Conservation (phyloP, 805 yeast genomes). For the Debaryomyces prosopidis region DNA sequence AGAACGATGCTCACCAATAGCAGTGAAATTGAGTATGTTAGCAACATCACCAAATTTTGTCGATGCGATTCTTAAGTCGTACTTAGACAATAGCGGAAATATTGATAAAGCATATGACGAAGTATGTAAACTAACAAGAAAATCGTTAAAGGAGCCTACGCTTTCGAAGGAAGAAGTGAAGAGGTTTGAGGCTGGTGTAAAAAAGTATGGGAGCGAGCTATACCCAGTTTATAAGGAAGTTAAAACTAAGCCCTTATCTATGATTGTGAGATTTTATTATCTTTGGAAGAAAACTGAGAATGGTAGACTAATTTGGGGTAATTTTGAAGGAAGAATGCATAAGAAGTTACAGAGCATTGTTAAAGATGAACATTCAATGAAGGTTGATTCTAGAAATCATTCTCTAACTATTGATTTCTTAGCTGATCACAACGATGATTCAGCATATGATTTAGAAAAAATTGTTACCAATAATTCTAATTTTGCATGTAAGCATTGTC, state of each 20-base stretch:
- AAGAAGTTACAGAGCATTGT: slow-evolving; percentile 48
- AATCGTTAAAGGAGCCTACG: slow-evolving; percentile 73
- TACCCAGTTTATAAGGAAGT: slow-evolving; percentile 72
- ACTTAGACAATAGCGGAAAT: slow-evolving; percentile 55
- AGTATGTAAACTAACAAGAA: slow-evolving; percentile 52
- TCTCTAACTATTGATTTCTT: slow-evolving; percentile 39
- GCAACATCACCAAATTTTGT: slow-evolving; percentile 78
- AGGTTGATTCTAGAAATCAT: slow-evolving; percentile 1
- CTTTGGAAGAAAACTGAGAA: slow-evolving; percentile 85
- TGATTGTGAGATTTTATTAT: slow-evolving; percentile 85
- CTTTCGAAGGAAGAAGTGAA: slow-evolving; percentile 62
- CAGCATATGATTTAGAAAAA: slow-evolving; percentile 62
- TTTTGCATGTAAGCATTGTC: slow-evolving; percentile 74
- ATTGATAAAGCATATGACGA: slow-evolving; percentile 46
- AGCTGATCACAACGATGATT: slow-evolving; percentile 70
- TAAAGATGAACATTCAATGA: slow-evolving; percentile 10
- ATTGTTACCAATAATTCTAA: slow-evolving; percentile 35
- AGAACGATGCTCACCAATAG: slow-evolving; percentile 53
- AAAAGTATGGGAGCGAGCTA: slow-evolving; percentile 73
- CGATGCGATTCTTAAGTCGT: slow-evolving; percentile 64
- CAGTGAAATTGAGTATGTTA: slow-evolving; percentile 52
- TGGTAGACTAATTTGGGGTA: slow-evolving; percentile 82
- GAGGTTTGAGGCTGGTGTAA: slow-evolving; percentile 74
- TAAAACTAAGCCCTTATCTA: slow-evolving; percentile 69
- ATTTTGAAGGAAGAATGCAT: slow-evolving; percentile 67